Conservation (phyloP, 169 alveolate genomes). For the Plasmodium falciparum region DNA sequence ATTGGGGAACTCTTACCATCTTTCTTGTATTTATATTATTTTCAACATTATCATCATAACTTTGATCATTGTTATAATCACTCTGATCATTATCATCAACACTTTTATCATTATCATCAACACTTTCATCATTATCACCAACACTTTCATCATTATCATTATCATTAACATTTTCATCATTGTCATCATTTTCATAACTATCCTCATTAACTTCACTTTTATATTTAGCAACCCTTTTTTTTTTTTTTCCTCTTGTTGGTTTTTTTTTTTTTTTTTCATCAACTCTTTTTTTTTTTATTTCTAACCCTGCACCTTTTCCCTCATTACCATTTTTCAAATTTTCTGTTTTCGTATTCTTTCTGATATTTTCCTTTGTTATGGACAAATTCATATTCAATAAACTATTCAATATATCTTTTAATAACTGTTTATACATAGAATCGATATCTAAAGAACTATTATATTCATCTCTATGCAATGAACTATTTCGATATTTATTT, state of each 20-base stretch:
- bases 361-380: conserved; percentile 67
- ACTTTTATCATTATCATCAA: too few species aligned
- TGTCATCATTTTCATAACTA: conserved; percentile 8
- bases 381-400: conserved; percentile 58
- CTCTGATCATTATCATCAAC: neutral
- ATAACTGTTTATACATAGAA: conserved; percentile 49
- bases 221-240: conserved; percentile 3
- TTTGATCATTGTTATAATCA: neutral
- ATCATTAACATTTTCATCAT: neutral
- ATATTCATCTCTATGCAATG: neutral
- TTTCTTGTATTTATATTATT: neutral
- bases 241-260: conserved; percentile 18
- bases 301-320: neutral
- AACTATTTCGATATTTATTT: conserved; percentile 4
- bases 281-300: too few species aligned
- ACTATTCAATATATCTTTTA: conserved; percentile 65
- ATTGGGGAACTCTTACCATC: neutral
- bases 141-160: neutral
- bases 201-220: neutral
- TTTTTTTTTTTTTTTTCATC: neutral
- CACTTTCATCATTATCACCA: too few species aligned
- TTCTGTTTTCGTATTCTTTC: conserved; percentile 23
- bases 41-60: neutral
- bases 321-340: conserved; percentile 7
- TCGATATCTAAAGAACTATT: conserved; percentile 52